phyloP scores from a whole-genome alignment of 371 early-diverging fungal genomes.

The Syncephalis fuscata region DNA sequence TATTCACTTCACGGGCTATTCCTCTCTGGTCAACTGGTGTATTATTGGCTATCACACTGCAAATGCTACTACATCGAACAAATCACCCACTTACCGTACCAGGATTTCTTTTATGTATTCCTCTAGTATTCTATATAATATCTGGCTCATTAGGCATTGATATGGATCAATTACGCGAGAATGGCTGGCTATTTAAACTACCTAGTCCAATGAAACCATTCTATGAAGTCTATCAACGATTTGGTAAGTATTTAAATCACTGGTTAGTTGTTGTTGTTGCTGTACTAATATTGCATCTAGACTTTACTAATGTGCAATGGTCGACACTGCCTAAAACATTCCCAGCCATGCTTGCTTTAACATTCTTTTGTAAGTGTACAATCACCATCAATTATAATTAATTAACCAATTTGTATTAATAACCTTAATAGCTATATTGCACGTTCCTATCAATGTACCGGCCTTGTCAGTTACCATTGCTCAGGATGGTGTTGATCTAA shows the following conservation, averaged over 20 bases:
- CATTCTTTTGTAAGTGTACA: slow-evolving; percentile 65
- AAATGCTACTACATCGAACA: slow-evolving; percentile 13
- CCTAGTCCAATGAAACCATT: slow-evolving; percentile 58
- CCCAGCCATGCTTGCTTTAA: slow-evolving; percentile 82
- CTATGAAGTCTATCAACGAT: slow-evolving; percentile 75
- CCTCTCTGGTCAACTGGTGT: slow-evolving; percentile 8
- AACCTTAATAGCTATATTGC: slow-evolving; percentile 40
- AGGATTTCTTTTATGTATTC: slow-evolving; percentile 64
- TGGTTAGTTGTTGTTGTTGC: neutral
- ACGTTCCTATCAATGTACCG: slow-evolving; percentile 89
- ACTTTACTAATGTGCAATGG: slow-evolving; percentile 59
- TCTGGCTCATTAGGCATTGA: slow-evolving; percentile 37
- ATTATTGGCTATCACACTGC: slow-evolving; percentile 3
- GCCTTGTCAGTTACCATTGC: slow-evolving; percentile 83
- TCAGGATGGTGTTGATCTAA: slow-evolving; percentile 68
- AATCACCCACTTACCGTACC: slow-evolving; percentile 70
- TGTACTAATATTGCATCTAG: slow-evolving; percentile 7
- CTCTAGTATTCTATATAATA: slow-evolving; percentile 54
- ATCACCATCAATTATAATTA: neutral
- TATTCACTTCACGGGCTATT: slow-evolving; percentile 3
- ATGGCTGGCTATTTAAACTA: slow-evolving; percentile 77
- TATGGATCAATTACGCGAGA: slow-evolving; percentile 41
- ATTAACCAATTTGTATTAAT: neutral
- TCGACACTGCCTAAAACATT: slow-evolving; percentile 47
- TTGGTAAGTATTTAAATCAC: slow-evolving; percentile 16